phyloP scores from a whole-genome alignment of 768 basidiomycete species.

The Cyclocybe cylindracea region DNA sequence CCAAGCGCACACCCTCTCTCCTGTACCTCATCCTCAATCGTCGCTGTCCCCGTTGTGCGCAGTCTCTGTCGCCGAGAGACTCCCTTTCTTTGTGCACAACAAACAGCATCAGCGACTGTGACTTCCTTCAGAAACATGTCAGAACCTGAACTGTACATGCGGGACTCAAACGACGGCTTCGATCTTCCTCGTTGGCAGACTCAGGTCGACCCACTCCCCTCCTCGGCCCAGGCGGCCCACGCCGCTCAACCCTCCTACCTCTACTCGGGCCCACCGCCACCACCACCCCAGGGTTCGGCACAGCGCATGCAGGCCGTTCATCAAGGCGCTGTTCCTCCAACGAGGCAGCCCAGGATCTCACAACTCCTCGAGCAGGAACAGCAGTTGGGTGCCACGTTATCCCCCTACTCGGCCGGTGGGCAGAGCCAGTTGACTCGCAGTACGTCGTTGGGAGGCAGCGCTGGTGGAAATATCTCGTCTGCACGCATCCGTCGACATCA shows the following conservation, averaged over 20 bases:
- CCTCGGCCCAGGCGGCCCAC: conserved; percentile 51
- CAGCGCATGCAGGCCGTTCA: conserved; percentile 53
- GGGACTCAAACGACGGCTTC: conserved; percentile 79
- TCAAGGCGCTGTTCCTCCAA: conserved; percentile 37
- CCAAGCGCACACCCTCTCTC: conserved; percentile 8
- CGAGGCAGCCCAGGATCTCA: conserved; percentile 60
- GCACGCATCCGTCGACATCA: conserved; percentile 65
- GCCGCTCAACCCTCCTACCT: conserved; percentile 53
- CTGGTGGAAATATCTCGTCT: conserved; percentile 36
- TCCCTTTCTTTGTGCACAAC: conserved; percentile 14
- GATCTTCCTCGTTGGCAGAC: conserved; percentile 77
- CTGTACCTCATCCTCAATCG: conserved; percentile 6
- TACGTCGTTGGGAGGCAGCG: conserved; percentile 59
- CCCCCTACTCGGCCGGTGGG: conserved; percentile 52
- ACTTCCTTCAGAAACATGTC: conserved; percentile 51
- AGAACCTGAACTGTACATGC: conserved; percentile 77
- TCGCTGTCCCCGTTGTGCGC: conserved; percentile 3
- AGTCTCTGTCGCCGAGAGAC: conserved; percentile 5
- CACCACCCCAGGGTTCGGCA: conserved; percentile 43
- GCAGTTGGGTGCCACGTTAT: conserved; percentile 39
- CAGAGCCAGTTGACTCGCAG: conserved; percentile 65
- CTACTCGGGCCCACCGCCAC: conserved; percentile 58
- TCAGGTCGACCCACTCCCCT: conserved; percentile 56
- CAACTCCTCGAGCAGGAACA: conserved; percentile 71
- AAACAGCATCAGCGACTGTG: conserved; percentile 17